These are phyloP conservation scores for Colletotrichum sidae DNA, from an alignment of 2,329 filamentous ascomycete genomes.

Conservation along the genomic window DNA sequence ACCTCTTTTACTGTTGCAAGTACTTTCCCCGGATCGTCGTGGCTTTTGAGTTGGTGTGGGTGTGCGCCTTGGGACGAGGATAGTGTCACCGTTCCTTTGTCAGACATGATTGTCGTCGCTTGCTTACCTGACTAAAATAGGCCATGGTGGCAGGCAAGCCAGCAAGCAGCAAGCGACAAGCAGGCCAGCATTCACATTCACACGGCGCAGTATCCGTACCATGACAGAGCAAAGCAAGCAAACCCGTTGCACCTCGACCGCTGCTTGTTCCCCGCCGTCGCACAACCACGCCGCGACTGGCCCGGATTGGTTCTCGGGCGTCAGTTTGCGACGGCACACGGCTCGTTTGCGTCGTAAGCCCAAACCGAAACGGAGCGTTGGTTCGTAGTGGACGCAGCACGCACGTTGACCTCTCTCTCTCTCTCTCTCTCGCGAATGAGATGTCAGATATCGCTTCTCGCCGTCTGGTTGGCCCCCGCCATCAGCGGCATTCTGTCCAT, in stretches of 20 bases:
- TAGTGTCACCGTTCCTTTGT: constrained; percentile 16
- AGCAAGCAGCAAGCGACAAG: too few species aligned
- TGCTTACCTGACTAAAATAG: neutral
- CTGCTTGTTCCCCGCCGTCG: constrained; percentile 9
- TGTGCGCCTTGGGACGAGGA: constrained; percentile 26
- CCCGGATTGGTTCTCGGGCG: constrained; percentile 31
- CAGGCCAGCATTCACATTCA: too few species aligned
- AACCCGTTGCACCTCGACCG: constrained; percentile 15
- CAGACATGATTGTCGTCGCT: neutral
- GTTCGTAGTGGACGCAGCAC: neutral
- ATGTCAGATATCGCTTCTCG: constrained; percentile 7
- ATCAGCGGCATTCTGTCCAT: constrained; percentile 18
- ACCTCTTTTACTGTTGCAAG: constrained; percentile 11
- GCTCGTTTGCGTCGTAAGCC: constrained; percentile 32
- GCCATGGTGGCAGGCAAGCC: neutral
- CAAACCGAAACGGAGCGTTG: constrained; percentile 14
- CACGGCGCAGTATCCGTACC: too few species aligned
- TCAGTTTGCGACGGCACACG: constrained; percentile 20
- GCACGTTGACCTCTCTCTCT: neutral
- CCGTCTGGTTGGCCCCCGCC: constrained; percentile 25
- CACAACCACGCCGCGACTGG: constrained; percentile 21
- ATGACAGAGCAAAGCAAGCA: neutral
- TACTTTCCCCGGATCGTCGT: constrained; percentile 27
- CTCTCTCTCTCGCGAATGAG: constrained; percentile 15
- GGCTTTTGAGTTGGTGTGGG: constrained; percentile 2